These are phyloP conservation scores for Zanthoxylum bungeanum DNA, from an alignment of 345 rosid species.

Conservation along the genomic window DNA sequence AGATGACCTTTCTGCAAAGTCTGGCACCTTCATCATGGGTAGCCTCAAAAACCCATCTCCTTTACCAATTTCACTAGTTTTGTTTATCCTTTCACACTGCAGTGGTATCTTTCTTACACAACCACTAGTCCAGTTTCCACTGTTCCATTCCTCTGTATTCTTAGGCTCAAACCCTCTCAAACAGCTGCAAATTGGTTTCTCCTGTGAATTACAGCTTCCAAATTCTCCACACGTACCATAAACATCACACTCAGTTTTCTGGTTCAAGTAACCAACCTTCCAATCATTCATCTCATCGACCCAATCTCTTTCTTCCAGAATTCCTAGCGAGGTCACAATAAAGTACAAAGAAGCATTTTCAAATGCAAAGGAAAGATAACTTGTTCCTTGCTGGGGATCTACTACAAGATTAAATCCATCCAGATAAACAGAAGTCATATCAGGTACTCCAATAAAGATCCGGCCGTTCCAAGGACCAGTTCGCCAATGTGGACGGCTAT, in stretches of 20 bases:
- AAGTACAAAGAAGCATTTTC: background rate
- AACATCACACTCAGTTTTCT: conserved; percentile 30
- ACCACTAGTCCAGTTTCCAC: too few relatives aligned
- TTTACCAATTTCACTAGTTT: conserved; percentile 18
- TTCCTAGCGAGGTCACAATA: background rate
- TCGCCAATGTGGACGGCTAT: conserved; percentile 24
- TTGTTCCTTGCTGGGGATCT: too few relatives aligned
- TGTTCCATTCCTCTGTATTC: too few relatives aligned
- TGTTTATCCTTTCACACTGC: too few relatives aligned
- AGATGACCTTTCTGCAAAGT: conserved; percentile 21
- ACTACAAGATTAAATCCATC: conserved; percentile 4
- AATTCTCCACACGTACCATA: conserved; percentile 51
- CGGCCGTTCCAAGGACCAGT: conserved; percentile 40
- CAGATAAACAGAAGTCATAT: conserved; percentile 23
- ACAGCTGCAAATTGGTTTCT: too few relatives aligned
- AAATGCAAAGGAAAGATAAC: background rate
- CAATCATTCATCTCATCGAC: too few relatives aligned
- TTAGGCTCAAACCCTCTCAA: too few relatives aligned
- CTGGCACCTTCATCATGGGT: conserved; percentile 40
- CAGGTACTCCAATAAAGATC: conserved; percentile 14
- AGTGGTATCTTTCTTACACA: too few relatives aligned
- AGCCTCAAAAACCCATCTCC: conserved; percentile 42
- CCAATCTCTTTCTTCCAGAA: background rate
- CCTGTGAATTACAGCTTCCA: conserved; percentile 32
- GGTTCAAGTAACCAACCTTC: background rate